Percentiles rank a stretch among this genome's conserved stretches.
Evolutionary conservation across 148 eudicot species (phyloP).

Genomic region (Talinum fruticosum): DNA sequence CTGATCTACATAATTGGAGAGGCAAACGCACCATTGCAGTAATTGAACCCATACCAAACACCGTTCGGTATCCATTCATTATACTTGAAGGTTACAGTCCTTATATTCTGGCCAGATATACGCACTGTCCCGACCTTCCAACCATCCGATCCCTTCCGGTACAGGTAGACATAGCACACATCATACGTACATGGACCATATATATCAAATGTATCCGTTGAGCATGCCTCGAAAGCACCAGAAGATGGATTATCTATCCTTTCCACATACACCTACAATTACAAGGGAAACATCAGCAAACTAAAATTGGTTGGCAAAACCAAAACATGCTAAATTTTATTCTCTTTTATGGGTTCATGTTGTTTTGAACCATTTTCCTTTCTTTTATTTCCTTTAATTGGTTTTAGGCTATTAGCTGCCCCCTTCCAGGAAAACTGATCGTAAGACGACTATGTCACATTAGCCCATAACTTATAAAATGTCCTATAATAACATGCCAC

Average conservation of each 20-base stretch:
- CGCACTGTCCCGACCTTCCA: slow-evolving; percentile 43
- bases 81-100: slow-evolving; percentile 39
- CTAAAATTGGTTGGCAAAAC: slow-evolving; percentile 5
- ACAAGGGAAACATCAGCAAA: background rate
- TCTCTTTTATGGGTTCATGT: background rate
- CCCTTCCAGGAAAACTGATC: no score
- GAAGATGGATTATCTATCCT: slow-evolving; percentile 51
- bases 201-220: slow-evolving; percentile 50
- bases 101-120: slow-evolving; percentile 36
- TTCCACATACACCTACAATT: slow-evolving; percentile 43
- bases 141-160: slow-evolving; percentile 48
- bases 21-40: slow-evolving; percentile 38
- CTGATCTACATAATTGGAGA: slow-evolving; percentile 31
- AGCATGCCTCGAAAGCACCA: slow-evolving; percentile 49
- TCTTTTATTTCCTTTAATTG: background rate
- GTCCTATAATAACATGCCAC: no score
- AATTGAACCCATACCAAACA: slow-evolving; percentile 51
- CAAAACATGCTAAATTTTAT: background rate
- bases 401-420: no score
- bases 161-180: slow-evolving; percentile 48
- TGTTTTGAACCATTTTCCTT: background rate
- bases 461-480: no score
- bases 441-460: no score
- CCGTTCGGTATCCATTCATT: slow-evolving; percentile 38
- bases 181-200: slow-evolving; percentile 45